These are phyloP conservation scores for Ogataea populi-albae DNA, from an alignment of 805 yeast genomes.

Conservation along the genomic window DNA sequence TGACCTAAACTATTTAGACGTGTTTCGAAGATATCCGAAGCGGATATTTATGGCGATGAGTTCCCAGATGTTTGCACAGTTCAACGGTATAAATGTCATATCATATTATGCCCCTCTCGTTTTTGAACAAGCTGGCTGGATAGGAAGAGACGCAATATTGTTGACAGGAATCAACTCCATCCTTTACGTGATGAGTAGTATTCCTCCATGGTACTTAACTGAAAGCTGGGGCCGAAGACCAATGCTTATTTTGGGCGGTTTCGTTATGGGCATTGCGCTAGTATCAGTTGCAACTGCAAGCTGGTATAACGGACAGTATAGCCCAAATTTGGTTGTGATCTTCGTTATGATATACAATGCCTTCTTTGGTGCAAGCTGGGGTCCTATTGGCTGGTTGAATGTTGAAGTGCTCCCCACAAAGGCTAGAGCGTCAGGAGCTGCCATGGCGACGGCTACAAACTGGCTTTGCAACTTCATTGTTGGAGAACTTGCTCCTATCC, in stretches of 20 bases:
- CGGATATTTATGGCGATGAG: conserved; percentile 86
- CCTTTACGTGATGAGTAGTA: conserved; percentile 55
- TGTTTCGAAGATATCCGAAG: conserved; percentile 72
- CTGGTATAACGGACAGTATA: conserved; percentile 42
- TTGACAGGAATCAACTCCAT: conserved; percentile 83
- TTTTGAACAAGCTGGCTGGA: conserved; percentile 94
- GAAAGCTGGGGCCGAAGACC: conserved; percentile 92
- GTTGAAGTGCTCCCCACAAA: conserved; percentile 81
- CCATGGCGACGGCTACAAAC: conserved; percentile 85
- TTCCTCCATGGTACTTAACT: conserved; percentile 89
- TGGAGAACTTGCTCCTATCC: conserved; percentile 86
- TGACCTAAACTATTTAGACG: conserved; percentile 67
- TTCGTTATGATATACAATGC: conserved; percentile 80
- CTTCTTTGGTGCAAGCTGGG: conserved; percentile 88
- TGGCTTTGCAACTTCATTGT: conserved; percentile 93
- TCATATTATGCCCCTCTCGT: conserved; percentile 92
- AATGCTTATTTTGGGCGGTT: conserved; percentile 74
- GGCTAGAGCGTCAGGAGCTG: conserved; percentile 87
- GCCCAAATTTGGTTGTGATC: conserved; percentile 70
- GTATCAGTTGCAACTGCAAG: conserved; percentile 61
- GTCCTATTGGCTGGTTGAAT: conserved; percentile 89
- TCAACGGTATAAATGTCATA: conserved; percentile 90
- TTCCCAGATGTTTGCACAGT: conserved; percentile 88
- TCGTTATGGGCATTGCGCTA: conserved; percentile 73
- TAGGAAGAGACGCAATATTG: conserved; percentile 78